Base-by-base conservation (phyloP, 257 asterid species). In the Capsicum rhomboideum region DNA sequence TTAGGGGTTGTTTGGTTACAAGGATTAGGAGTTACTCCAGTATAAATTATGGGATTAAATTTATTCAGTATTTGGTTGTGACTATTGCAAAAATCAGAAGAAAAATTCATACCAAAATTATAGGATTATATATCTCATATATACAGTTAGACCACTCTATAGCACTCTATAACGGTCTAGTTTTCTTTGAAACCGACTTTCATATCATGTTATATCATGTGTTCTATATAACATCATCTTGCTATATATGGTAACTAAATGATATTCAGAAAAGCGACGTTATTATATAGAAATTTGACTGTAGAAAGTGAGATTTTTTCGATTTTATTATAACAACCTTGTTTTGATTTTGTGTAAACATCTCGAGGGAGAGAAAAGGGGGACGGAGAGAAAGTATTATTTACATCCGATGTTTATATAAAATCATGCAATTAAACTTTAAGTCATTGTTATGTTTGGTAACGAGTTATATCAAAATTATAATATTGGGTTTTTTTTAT, bases 101-200 rank as follows among this genome's bases (percentile, higher is more conserved):
- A 21, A 58, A 58, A 58, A n/a, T 61, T 23, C 5, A n/a, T 12
- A 61, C 0, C 18, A 23, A 61, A 61, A 1, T 6, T 26, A 3
- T 11, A 61, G 6, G 1, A 26, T 63, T 63, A 26, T 26, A 1
- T 0, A 63, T 26, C 2, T 63, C 0, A 12, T 12, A 63, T 26
- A 10, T n/a, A n/a, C 18, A 6, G 6, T 12, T 63, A n/a, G n/a
- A n/a, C n/a, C n/a, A n/a, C n/a, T n/a, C n/a, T n/a, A 63, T 20
- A 12, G 0, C 10, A 5, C 0, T 26, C 6, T 6, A 26, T 12
- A 26, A 28, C 12, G 16, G 2, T 2, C 6, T 28, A 0, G 0
- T 28, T 12, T 63, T 14, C 0, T 14, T 13, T 63, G 10, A 6
- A 6, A 4, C 0, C 2, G 5, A 63, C 10, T 26, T 63, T 63